A percentile compares a stretch with the other conserved stretches of the same genome.
phyloP scores from a whole-genome alignment of 805 yeast species.

The Saccharomycopsis fermentans region DNA sequence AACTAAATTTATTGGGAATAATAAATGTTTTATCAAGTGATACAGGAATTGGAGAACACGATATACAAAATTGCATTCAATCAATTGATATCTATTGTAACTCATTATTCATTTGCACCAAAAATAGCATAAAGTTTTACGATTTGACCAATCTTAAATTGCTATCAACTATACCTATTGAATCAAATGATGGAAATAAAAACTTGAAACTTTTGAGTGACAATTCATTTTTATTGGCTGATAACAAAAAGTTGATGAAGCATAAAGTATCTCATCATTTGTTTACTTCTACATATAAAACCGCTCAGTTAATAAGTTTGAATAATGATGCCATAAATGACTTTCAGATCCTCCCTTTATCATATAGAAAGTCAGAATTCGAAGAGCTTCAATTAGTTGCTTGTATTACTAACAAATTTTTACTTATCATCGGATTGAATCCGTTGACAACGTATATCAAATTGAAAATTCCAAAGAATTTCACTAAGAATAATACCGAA shows the following conservation, averaged over 20 bases:
- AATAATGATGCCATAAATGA: slow-evolving; percentile 22
- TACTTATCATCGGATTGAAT: slow-evolving; percentile 45
- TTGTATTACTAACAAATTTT: slow-evolving; percentile 38
- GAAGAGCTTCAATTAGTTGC: slow-evolving; percentile 54
- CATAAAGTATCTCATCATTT: not conserved
- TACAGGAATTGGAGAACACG: slow-evolving; percentile 32
- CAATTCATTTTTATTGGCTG: not conserved
- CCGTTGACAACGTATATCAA: slow-evolving; percentile 46
- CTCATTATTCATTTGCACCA: slow-evolving; percentile 44
- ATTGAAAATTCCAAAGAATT: slow-evolving; percentile 35
- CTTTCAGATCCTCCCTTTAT: slow-evolving; percentile 46
- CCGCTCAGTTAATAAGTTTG: not conserved
- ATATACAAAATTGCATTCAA: slow-evolving; percentile 48
- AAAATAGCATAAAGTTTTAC: slow-evolving; percentile 53
- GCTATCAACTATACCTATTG: slow-evolving; percentile 31
- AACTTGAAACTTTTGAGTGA: slow-evolving; percentile 20
- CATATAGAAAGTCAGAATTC: slow-evolving; percentile 40
- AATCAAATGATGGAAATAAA: slow-evolving; percentile 37
- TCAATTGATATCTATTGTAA: slow-evolving; percentile 56
- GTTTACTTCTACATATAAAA: not conserved
- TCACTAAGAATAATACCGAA: slow-evolving; percentile 22
- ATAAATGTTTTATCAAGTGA: slow-evolving; percentile 26
- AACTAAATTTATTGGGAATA: slow-evolving; percentile 43
- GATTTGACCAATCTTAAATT: slow-evolving; percentile 40
- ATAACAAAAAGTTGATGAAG: not conserved